Percentiles rank a stretch among this genome's conserved stretches.
phyloP scores from a whole-genome alignment of 768 basidiomycete genomes.

The Pisolithus tinctorius region DNA sequence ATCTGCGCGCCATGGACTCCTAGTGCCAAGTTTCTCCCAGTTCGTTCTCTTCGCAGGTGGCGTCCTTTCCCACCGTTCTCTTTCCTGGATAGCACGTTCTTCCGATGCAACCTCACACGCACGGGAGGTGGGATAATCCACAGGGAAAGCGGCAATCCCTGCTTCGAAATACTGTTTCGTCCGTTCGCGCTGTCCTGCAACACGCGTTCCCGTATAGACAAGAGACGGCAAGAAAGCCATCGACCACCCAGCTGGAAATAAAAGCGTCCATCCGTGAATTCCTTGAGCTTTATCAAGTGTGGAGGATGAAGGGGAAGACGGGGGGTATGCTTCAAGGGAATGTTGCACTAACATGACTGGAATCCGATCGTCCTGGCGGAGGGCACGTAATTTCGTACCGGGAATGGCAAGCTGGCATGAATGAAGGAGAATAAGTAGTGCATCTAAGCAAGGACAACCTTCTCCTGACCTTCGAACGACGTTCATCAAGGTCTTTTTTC shows the following conservation, averaged over 20 bases:
- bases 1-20: slow-evolving; percentile 70
- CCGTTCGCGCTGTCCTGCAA: slow-evolving; percentile 81
- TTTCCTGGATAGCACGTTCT: slow-evolving; percentile 46
- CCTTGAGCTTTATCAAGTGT: slow-evolving; percentile 29
- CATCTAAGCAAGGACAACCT: neutral
- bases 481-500: slow-evolving; percentile 82
- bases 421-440: neutral
- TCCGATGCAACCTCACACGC: slow-evolving; percentile 48
- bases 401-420: slow-evolving; percentile 31
- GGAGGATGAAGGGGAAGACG: slow-evolving; percentile 12
- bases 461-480: slow-evolving; percentile 59
- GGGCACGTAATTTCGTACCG: slow-evolving; percentile 61
- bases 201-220: slow-evolving; percentile 72
- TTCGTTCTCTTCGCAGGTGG: slow-evolving; percentile 85
- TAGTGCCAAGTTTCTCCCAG: slow-evolving; percentile 54
- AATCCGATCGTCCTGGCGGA: slow-evolving; percentile 73
- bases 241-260: slow-evolving; percentile 84
- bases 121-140: slow-evolving; percentile 61
- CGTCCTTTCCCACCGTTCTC: slow-evolving; percentile 63
- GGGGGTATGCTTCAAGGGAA: slow-evolving; percentile 42
- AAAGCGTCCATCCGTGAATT: slow-evolving; percentile 82
- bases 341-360: slow-evolving; percentile 81
- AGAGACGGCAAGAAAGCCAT: slow-evolving; percentile 88
- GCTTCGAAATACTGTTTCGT: slow-evolving; percentile 80
- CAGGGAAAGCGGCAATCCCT: slow-evolving; percentile 68